Conservation (phyloP, 2,329 filamentous ascomycete species). For the Diaporthe humulicola region DNA sequence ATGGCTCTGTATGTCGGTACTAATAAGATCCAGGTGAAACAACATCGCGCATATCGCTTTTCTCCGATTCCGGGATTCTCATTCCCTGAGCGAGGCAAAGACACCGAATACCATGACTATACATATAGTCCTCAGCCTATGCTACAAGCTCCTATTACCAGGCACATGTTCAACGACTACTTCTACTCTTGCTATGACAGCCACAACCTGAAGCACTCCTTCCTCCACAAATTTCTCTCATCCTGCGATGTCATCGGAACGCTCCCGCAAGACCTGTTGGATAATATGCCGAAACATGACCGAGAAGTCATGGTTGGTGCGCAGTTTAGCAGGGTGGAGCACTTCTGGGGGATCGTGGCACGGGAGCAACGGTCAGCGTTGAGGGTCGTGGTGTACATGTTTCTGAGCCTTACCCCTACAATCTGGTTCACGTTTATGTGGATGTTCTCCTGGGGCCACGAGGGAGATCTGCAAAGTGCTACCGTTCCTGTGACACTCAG, state of each 20-base stretch:
- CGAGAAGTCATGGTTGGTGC: background rate
- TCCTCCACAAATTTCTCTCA: background rate
- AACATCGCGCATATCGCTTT: background rate
- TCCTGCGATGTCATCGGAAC: background rate
- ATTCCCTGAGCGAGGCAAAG: background rate
- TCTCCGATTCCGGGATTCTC: slow-evolving; percentile 15
- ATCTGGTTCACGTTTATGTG: slow-evolving; percentile 19
- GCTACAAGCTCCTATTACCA: slow-evolving; percentile 3
- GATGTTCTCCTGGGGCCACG: slow-evolving; percentile 15
- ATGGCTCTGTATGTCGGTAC: background rate
- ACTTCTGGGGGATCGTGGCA: slow-evolving; percentile 18
- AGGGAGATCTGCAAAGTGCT: slow-evolving; percentile 1
- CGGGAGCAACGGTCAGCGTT: slow-evolving; percentile 9
- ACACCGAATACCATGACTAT: slow-evolving; percentile 17
- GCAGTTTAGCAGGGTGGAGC: slow-evolving; percentile 6
- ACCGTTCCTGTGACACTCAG: slow-evolving; percentile 8
- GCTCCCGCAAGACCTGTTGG: slow-evolving; percentile 11
- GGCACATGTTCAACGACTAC: slow-evolving; percentile 16
- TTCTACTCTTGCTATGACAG: slow-evolving; percentile 20
- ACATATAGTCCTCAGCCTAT: slow-evolving; percentile 17
- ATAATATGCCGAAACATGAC: slow-evolving; percentile 18
- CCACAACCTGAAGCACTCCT: background rate
- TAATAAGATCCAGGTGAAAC: background rate
- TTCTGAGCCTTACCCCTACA: slow-evolving; percentile 19
- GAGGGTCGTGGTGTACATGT: slow-evolving; percentile 6